These are phyloP conservation scores for Lactarius quietus DNA, from an alignment of 768 basidiomycete genomes.

Conservation along the genomic window DNA sequence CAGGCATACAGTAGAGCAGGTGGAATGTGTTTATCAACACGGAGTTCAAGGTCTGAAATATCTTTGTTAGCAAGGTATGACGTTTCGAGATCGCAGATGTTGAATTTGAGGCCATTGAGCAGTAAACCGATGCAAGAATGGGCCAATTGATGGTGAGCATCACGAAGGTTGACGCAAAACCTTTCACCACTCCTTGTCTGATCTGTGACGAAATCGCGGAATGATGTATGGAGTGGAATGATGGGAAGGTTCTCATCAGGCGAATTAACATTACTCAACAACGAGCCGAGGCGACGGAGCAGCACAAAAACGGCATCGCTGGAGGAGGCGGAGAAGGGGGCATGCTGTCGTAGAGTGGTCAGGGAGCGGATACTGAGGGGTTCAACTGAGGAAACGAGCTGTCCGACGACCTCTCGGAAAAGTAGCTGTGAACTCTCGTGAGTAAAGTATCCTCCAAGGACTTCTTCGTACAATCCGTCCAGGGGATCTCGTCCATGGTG, in stretches of 20 bases:
- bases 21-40: not conserved
- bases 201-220: slow-evolving; percentile 4
- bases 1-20: not conserved
- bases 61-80: not conserved
- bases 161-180: not conserved
- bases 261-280: slow-evolving; percentile 3
- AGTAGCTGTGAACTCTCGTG: not conserved
- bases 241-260: not conserved
- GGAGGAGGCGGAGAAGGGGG: too few relatives aligned
- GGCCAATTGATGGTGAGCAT: slow-evolving; percentile 5
- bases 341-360: not conserved
- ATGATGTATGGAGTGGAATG: not conserved
- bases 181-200: not conserved
- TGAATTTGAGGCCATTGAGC: not conserved
- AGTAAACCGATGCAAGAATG: not conserved
- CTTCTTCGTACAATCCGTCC: not conserved
- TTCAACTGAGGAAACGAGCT: not conserved
- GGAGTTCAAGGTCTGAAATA: not conserved
- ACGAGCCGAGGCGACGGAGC: not conserved
- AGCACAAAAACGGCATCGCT: not conserved
- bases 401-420: not conserved
- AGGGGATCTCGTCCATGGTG: not conserved
- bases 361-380: not conserved
- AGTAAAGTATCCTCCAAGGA: not conserved
- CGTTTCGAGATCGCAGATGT: slow-evolving; percentile 3